These are phyloP conservation scores for Rhodotorula mucilaginosa DNA, from an alignment of 1,284 basidiomycete genomes.

Conservation along the genomic window DNA sequence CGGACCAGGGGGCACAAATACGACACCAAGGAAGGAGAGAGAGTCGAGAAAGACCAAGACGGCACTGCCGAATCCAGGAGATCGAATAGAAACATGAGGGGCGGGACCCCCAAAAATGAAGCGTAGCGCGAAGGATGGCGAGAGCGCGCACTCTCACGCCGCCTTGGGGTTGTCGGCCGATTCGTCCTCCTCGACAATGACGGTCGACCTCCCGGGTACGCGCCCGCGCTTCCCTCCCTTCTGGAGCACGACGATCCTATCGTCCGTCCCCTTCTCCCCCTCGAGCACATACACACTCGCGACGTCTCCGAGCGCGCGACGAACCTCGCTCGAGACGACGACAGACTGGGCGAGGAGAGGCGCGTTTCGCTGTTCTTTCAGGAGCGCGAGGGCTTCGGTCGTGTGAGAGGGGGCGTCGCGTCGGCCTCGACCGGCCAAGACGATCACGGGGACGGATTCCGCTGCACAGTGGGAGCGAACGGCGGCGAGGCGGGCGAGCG, in stretches of 20 bases:
- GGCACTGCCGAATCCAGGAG: neutral
- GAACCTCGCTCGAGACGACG: constrained; percentile 60
- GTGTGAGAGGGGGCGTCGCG: constrained; percentile 62
- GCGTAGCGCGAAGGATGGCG: neutral
- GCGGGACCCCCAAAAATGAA: too few relatives aligned
- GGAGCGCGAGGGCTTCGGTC: constrained; percentile 63
- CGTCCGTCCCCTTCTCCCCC: constrained; percentile 47
- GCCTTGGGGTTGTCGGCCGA: constrained; percentile 2
- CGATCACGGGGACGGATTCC: constrained; percentile 52
- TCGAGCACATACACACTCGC: constrained; percentile 67
- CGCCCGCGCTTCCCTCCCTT: constrained; percentile 26
- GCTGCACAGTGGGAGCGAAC: constrained; percentile 44
- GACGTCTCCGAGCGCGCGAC: constrained; percentile 79
- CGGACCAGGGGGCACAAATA: neutral
- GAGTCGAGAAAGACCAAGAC: neutral
- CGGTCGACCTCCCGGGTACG: constrained; percentile 6
- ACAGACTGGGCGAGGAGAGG: constrained; percentile 48
- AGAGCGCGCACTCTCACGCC: neutral
- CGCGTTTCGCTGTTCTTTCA: constrained; percentile 54
- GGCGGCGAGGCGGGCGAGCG: constrained; percentile 55
- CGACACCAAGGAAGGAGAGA: neutral
- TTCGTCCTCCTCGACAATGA: neutral
- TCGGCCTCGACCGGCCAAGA: constrained; percentile 68
- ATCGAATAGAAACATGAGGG: neutral
- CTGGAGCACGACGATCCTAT: constrained; percentile 31